A percentile compares a stretch with the other conserved stretches of the same genome.
Conservation (phyloP, 1,284 basidiomycete genomes). For the Ceraceosorus guamensis region DNA sequence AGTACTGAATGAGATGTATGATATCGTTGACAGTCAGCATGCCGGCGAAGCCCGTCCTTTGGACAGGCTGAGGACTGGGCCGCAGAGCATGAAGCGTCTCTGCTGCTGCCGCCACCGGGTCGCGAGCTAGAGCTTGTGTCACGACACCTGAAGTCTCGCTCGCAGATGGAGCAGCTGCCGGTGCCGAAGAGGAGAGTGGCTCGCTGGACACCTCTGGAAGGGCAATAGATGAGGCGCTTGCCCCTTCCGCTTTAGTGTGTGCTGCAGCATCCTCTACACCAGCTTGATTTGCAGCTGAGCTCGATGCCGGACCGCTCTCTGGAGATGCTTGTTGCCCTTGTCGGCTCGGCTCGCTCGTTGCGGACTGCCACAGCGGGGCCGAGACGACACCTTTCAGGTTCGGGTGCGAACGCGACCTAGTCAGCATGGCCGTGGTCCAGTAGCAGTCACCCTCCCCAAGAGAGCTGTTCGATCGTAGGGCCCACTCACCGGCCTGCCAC, state of each 20-base stretch:
- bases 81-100: no score
- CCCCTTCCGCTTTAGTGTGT: no score
- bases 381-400: constrained; percentile 77
- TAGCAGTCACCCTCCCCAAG: no score
- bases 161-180: background rate
- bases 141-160: no score
- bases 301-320: constrained; percentile 7
- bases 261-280: no score
- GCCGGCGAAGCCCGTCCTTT: constrained; percentile 33
- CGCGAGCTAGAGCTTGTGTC: no score
- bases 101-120: no score
- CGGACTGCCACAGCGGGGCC: constrained; percentile 72
- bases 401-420: no score
- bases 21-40: constrained; percentile 48
- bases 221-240: background rate
- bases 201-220: background rate
- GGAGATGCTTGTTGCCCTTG: no score
- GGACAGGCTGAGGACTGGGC: no score
- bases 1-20: constrained; percentile 47
- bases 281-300: background rate
- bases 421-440: no score
- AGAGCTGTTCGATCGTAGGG: no score
- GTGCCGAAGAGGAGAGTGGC: background rate
- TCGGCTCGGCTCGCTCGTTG: constrained; percentile 20
- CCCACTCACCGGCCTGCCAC: constrained; percentile 38